A percentile compares a stretch with the other conserved stretches of the same genome.
These are phyloP conservation scores for Suhomyces taliae DNA, from an alignment of 1,139 yeast genomes.

Conservation along the genomic window DNA sequence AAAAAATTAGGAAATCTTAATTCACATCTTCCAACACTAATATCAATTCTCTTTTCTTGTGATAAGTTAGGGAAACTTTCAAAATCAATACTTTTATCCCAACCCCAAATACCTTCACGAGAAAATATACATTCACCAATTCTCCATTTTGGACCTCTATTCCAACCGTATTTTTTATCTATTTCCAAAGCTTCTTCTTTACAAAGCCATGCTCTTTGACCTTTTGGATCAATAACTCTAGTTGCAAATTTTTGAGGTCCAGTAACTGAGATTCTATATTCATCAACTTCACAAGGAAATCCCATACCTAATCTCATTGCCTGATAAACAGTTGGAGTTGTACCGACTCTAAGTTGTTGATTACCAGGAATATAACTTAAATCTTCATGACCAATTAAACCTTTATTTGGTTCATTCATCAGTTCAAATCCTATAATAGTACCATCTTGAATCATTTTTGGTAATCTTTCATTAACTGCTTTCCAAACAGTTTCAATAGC, in stretches of 20 bases:
- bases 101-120: slow-evolving; percentile 70
- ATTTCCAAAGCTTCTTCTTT: slow-evolving; percentile 35
- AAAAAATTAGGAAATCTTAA: slow-evolving; percentile 35
- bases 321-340: slow-evolving; percentile 68
- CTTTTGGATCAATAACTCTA: slow-evolving; percentile 62
- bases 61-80: slow-evolving; percentile 19
- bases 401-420: slow-evolving; percentile 81
- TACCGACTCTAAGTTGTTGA: slow-evolving; percentile 62
- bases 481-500: slow-evolving; percentile 58
- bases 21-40: slow-evolving; percentile 31
- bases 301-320: slow-evolving; percentile 73
- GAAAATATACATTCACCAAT: slow-evolving; percentile 80
- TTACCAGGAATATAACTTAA: slow-evolving; percentile 47
- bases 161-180: slow-evolving; percentile 71
- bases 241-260: slow-evolving; percentile 72
- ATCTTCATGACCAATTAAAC: slow-evolving; percentile 56
- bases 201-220: slow-evolving; percentile 67
- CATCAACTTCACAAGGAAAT: slow-evolving; percentile 59
- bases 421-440: slow-evolving; percentile 77
- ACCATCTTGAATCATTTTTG: slow-evolving; percentile 54
- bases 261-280: slow-evolving; percentile 62
- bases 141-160: slow-evolving; percentile 62
- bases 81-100: slow-evolving; percentile 34
- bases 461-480: slow-evolving; percentile 46
- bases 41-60: slow-evolving; percentile 30